Conservation (phyloP, 2,329 filamentous ascomycete genomes). For the Mariannaea sp. region DNA sequence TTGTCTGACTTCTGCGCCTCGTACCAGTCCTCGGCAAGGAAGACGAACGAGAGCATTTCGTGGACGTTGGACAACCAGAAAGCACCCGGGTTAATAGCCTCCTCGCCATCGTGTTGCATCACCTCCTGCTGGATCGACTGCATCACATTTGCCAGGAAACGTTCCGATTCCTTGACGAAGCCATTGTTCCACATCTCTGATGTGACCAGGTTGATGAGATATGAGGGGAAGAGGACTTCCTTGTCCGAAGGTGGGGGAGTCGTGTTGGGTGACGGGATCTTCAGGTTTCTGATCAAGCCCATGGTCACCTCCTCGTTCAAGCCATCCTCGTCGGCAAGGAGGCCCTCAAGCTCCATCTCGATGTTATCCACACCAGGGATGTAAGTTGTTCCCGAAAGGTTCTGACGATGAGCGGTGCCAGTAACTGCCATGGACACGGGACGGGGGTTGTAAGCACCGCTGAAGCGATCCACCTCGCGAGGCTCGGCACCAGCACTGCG, state of each 20-base stretch:
- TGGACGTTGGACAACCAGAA: constrained; percentile 99
- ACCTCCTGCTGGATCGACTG: constrained; percentile 99
- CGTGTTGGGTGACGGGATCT: constrained; percentile 87
- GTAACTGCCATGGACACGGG: constrained; percentile 95
- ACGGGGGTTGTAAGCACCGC: constrained; percentile 88
- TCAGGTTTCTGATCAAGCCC: constrained; percentile 93
- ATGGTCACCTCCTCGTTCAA: constrained; percentile 97
- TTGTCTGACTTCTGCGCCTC: constrained; percentile 99
- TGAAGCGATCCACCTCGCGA: constrained; percentile 87
- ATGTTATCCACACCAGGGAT: constrained; percentile 85
- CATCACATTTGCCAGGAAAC: constrained; percentile 99
- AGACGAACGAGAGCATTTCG: constrained; percentile 99
- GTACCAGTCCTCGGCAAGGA: constrained; percentile 99
- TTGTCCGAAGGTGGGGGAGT: constrained; percentile 94
- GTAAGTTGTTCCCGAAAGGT: constrained; percentile 75
- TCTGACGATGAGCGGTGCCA: constrained; percentile 69
- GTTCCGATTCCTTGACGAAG: constrained; percentile 98
- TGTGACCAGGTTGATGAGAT: constrained; percentile 97
- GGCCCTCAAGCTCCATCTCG: constrained; percentile 90
- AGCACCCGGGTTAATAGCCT: constrained; percentile 93
- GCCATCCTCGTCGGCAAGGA: constrained; percentile 93
- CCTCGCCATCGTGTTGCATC: constrained; percentile 97
- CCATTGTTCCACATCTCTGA: constrained; percentile 99
- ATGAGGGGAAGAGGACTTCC: constrained; percentile 97
- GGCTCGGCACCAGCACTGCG: constrained; percentile 88